Evolutionary conservation across 441 rosid species (phyloP).

Genomic region (Metrosideros polymorpha): DNA sequence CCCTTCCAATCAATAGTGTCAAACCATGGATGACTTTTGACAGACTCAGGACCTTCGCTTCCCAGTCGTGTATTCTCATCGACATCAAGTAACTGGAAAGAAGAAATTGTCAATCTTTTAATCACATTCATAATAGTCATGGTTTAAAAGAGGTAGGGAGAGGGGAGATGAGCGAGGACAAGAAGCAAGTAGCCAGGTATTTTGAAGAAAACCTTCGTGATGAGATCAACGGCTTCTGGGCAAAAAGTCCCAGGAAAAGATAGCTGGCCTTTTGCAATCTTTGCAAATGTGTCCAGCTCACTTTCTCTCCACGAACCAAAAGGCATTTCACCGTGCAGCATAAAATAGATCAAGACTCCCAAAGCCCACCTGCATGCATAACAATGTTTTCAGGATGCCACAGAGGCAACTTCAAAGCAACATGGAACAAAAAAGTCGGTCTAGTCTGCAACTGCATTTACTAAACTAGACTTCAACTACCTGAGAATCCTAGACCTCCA

Average conservation of each 20-base stretch:
- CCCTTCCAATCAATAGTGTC: constrained; percentile 51
- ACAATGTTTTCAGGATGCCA: not conserved
- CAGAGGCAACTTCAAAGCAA: not conserved
- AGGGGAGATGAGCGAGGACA: not conserved
- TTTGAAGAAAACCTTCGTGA: constrained; percentile 46
- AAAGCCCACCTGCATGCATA: constrained; percentile 73
- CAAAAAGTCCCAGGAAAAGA: constrained; percentile 44
- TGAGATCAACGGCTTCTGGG: constrained; percentile 66
- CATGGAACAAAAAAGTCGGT: not conserved
- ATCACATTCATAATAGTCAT: not conserved
- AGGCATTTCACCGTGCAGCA: constrained; percentile 80
- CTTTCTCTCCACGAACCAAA: constrained; percentile 89
- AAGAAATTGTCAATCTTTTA: not conserved
- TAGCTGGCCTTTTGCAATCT: constrained; percentile 75
- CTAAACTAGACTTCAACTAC: not conserved
- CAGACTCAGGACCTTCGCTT: constrained; percentile 41
- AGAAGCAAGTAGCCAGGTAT: not conserved
- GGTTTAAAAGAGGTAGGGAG: not conserved
- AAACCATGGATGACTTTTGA: constrained; percentile 79
- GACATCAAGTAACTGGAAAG: constrained; percentile 64
- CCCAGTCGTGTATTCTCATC: constrained; percentile 69
- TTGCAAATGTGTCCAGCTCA: constrained; percentile 66
- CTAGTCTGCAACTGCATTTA: not conserved
- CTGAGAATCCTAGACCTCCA: not conserved
- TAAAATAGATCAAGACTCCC: constrained; percentile 77